Evolutionary conservation across 192 early-diverging fungal genomes (phyloP), one percentile per base, ranked within the genome.

Genomic region (Chytriomyces confervae): DNA sequence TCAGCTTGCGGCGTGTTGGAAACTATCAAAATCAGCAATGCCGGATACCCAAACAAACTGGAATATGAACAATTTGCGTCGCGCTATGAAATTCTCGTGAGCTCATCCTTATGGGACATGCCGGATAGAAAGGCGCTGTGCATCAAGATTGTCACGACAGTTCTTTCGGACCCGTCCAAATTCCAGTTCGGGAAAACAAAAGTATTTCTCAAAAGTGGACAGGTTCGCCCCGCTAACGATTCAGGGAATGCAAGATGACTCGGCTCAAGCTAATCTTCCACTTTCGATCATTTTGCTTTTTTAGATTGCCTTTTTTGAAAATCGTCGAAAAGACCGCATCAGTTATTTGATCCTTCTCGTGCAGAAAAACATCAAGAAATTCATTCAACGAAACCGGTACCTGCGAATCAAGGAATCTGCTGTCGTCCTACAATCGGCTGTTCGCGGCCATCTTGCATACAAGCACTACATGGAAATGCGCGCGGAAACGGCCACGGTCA

Each of bases 151-250:
- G 88, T 89, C 60, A 80, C 88, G 51, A 75, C 83, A 5, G 86
- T 89, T 6, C 93, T 99, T 69, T 82, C 81, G 49, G 94, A 94
- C 75, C 82, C 85, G 3, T 84, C 88, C 6, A 95, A 96, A 69
- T 98, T 89, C 83, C 95, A 97, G 86, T 86, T 98, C 16, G 97
- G 97, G 69, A 80, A 90, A 36, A 94, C 94, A 10, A 97, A 98
- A 83, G 92, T 99, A 53, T 99, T 99, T 86, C 97, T 99, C 93
- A 91, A 96, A 36, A 93, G 96, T 48, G 97, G 97, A 67, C 92
- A 95, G 88, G 70, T 72, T 8, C n/a, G n/a, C n/a, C n/a, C n/a
- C n/a, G n/a, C n/a, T n/a, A n/a, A n/a, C n/a, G n/a, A n/a, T n/a
- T 64, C 49, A 5, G 7, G 3, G 69, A 79, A n/a, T n/a, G n/a